Conservation (phyloP, 768 basidiomycete species). For the Suillus clintonianus region DNA sequence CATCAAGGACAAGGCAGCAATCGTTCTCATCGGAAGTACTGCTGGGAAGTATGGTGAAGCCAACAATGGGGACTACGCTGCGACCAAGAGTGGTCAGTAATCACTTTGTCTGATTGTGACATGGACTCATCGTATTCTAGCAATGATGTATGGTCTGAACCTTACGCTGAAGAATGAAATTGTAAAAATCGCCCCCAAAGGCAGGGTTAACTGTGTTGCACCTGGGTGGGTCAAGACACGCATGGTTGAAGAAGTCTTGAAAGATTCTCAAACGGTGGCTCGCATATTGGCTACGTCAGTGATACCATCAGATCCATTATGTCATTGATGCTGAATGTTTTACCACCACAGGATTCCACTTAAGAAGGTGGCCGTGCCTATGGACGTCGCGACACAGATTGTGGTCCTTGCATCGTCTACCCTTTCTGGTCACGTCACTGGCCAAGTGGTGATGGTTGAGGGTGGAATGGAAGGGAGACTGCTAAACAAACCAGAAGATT, state of each 20-base stretch:
- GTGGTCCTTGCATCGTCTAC: conserved; percentile 57
- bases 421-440: conserved; percentile 71
- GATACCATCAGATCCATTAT: neutral
- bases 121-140: conserved; percentile 29
- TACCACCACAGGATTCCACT: conserved; percentile 56
- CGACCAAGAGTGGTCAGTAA: conserved; percentile 61
- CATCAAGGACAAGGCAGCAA: conserved; percentile 55
- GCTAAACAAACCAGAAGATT: conserved; percentile 43
- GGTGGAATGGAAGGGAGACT: conserved; percentile 81
- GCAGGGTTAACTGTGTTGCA: conserved; percentile 68
- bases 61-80: conserved; percentile 66
- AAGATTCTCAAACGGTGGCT: conserved; percentile 55
- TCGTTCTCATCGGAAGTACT: conserved; percentile 70
- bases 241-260: conserved; percentile 58
- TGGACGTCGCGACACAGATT: conserved; percentile 68
- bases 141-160: conserved; percentile 73
- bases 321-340: neutral
- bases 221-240: conserved; percentile 72
- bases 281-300: conserved; percentile 69
- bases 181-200: conserved; percentile 70
- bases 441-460: conserved; percentile 68
- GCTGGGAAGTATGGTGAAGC: conserved; percentile 76
- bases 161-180: conserved; percentile 79
- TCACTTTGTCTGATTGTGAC: neutral
- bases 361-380: conserved; percentile 63